Evolutionary conservation across 1,284 basidiomycete genomes (phyloP), one percentile per base, ranked within the genome.

Genomic region (Ceratobasidium sp.): DNA sequence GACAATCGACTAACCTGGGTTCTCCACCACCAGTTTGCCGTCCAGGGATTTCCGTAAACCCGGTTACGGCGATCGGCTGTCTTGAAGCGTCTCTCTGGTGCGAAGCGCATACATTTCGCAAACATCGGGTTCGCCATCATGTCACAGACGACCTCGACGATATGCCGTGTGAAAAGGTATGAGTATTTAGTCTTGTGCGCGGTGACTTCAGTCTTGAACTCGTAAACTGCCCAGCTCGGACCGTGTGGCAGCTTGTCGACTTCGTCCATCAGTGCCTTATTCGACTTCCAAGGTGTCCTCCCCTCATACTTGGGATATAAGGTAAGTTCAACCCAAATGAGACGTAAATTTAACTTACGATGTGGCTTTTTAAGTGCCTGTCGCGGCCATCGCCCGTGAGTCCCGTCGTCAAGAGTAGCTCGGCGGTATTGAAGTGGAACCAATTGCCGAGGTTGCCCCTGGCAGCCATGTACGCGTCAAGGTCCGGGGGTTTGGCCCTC

Each of bases 91-190:
- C 41, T 16, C n/a, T 37, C 29, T 24, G 75, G 76, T 9, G 16
- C 48, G 34, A 65, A 77, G 13, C 41, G 29, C 37, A 77, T 24
- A n/a, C 43, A 29, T 7, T 76, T 27, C 9, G 41, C 37, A 24
- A 77, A 76, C 8, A 39, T 29, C 13, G 63, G 62, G 34, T 77
- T 76, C 6, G 65, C 58, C 22, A 77, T 24, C 1, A 77, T 62
- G 16, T 53, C 64, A 3, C 14, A n/a, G n/a, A 51, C 19, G 34
- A 66, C 46, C 14, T 66, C 49, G 14, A 66, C n/a, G 16, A 66
- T 66, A 22, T 66, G n/a, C 14, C 49, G 64, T 0, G 27, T 49
- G 49, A 66, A 66, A 9, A 66, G 49, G 49, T 66, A 66, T 6
- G 43, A 46, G 8, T 24, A 2, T 43, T 46, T 16, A 1, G 29